These are phyloP conservation scores for Periconia sp. DNA, from an alignment of 2,329 filamentous ascomycete species.

Conservation along the genomic window DNA sequence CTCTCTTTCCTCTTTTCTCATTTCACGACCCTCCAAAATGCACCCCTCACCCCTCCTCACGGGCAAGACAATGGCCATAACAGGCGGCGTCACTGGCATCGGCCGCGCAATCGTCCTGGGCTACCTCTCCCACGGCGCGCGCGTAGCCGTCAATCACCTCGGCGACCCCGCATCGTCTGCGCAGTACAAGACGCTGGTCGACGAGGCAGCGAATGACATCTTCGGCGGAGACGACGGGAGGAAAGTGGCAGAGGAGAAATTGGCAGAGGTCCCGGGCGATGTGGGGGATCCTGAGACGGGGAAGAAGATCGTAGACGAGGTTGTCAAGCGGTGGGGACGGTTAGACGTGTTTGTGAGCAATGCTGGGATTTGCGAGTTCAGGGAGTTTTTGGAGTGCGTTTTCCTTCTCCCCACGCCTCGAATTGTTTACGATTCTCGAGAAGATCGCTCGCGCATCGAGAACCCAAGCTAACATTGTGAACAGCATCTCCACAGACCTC, in stretches of 20 bases:
- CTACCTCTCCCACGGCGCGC: slow-evolving; percentile 75
- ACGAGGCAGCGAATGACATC: slow-evolving; percentile 34
- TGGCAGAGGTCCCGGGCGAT: slow-evolving; percentile 75
- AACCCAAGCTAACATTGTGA: neutral
- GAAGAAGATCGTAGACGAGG: slow-evolving; percentile 64
- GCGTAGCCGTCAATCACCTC: slow-evolving; percentile 80
- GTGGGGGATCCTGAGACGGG: slow-evolving; percentile 75
- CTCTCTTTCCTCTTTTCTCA: neutral
- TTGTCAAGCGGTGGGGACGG: slow-evolving; percentile 61
- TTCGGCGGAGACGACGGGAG: slow-evolving; percentile 7
- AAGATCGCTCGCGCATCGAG: too few species aligned
- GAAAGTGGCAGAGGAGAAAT: slow-evolving; percentile 37
- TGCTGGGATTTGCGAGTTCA: slow-evolving; percentile 85
- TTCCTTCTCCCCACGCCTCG: neutral
- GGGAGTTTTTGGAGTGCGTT: slow-evolving; percentile 73
- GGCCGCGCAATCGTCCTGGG: slow-evolving; percentile 81
- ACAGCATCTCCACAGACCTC: slow-evolving; percentile 66
- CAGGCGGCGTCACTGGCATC: slow-evolving; percentile 83
- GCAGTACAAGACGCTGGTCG: slow-evolving; percentile 52
- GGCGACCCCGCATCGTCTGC: slow-evolving; percentile 54
- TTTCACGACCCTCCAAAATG: slow-evolving; percentile 3
- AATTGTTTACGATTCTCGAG: too few species aligned
- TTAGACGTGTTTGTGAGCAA: slow-evolving; percentile 78
- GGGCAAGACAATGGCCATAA: slow-evolving; percentile 82
- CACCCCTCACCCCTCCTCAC: slow-evolving; percentile 55